Base-by-base conservation (phyloP, 2,329 filamentous ascomycete species). In the Colletotrichum endophyticum region DNA sequence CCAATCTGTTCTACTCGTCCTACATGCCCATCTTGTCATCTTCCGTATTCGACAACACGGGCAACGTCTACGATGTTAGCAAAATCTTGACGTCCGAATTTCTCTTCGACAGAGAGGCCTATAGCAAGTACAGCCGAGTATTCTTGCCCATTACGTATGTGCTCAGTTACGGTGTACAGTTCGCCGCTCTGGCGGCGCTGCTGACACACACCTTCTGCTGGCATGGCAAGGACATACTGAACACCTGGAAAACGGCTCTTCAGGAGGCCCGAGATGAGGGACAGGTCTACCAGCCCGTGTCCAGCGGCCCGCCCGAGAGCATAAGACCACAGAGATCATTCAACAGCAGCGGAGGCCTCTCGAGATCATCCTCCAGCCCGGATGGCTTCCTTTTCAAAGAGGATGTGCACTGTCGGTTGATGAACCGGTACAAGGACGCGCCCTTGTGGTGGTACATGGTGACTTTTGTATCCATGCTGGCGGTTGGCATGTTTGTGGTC, bases 121-220 rank as follows among this genome's bases (percentile, higher is more conserved):
- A 98, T 84, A 88, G 92, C 64, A 90, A 89, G n/a, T 98, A 98
- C 84, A 96, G 95, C 79, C 92, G 94, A 22, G 94, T 98, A 2
- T 98, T 96, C 79, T 86, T 98, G 11, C 95, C 95, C 2, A 95
- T 97, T 76, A 97, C 95, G 0, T 98, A 97, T 81, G 94, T 96
- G 25, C 88, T 98, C 56, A 96, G 95, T 81, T 98, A 98, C 79
- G 95, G 94, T 4, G 90, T 98, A 28, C 95, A 97, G 81, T 98
- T 98, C 82, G 95, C 95, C 15, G 94, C 94, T 2, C 87, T 98
- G 25, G 93, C 95, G 28, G 94, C 95, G 2, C 87, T 98, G 15
- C 86, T 98, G 22, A 95, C 95, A 2, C 95, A 98, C 82, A 98
- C 95, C 1, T 87, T 91, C 27, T 95, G 95, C 81, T 97, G 95